phyloP scores from a whole-genome alignment of 2,329 filamentous ascomycete genomes.

The Chaetomium olivaceum region DNA sequence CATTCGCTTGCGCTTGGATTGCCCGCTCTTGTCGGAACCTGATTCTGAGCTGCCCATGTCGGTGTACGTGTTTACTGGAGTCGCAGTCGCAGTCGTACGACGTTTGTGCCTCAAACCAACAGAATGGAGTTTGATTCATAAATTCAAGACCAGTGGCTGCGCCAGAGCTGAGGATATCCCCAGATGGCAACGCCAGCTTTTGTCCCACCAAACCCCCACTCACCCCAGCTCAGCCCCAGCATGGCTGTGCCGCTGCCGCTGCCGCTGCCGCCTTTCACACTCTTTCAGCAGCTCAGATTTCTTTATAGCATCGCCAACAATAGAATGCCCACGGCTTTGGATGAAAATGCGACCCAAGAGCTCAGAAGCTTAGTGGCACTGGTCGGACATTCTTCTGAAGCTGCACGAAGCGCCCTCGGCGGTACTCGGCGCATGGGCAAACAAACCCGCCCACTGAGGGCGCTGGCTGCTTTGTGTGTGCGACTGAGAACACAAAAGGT shows the following conservation, averaged over 20 bases:
- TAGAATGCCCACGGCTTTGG: not conserved
- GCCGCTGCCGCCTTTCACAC: not conserved
- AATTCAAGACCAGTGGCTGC: not conserved
- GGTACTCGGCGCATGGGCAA: not conserved
- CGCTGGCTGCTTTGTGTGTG: constrained; percentile 11
- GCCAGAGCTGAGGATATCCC: constrained; percentile 3
- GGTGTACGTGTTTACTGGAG: not conserved
- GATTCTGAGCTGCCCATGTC: constrained; percentile 15
- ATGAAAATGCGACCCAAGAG: not conserved
- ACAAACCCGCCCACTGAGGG: not conserved
- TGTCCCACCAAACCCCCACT: not conserved
- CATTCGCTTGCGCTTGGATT: constrained; percentile 27
- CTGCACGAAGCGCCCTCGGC: not conserved
- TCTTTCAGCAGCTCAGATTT: not conserved
- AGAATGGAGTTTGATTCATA: not conserved
- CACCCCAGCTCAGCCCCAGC: constrained; percentile 6
- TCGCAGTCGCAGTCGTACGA: not conserved
- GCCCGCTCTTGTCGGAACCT: constrained; percentile 12
- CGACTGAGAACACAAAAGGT: not conserved
- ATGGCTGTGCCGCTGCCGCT: constrained; percentile 8
- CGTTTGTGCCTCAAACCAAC: not conserved
- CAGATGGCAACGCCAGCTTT: not conserved
- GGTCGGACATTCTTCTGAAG: not conserved
- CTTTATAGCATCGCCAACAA: not conserved
- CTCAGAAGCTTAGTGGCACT: not conserved